Evolutionary conservation across 805 yeast species (phyloP).

Genomic region (Candida hungchunana): DNA sequence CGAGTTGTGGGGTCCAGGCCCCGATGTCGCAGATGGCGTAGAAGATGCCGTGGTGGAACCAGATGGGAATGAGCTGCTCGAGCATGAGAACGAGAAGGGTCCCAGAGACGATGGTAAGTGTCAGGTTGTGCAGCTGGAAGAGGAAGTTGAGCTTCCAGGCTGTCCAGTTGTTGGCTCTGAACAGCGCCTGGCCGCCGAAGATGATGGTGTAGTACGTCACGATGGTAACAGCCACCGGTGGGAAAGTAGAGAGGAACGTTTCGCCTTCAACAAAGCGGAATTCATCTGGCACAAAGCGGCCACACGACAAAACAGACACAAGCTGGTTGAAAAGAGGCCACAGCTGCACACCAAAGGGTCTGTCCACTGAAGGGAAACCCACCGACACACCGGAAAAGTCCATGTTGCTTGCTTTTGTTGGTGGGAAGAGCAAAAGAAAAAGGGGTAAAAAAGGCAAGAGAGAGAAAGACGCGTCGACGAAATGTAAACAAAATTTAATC

Average conservation of each 20-base stretch:
- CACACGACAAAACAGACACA: conserved; percentile 41
- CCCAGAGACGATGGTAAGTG: conserved; percentile 67
- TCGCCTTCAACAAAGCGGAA: conserved; percentile 64
- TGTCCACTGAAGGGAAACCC: conserved; percentile 52
- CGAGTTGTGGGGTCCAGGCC: conserved; percentile 82
- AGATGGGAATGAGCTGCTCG: conserved; percentile 84
- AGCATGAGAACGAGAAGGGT: conserved; percentile 61
- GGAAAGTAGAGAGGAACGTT: conserved; percentile 64
- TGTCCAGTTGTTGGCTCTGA: conserved; percentile 40
- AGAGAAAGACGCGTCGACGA: not conserved
- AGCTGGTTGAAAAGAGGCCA: conserved; percentile 59
- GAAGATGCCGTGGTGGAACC: conserved; percentile 69
- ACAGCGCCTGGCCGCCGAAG: conserved; percentile 76
- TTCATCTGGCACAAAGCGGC: conserved; percentile 57
- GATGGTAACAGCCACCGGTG: conserved; percentile 55
- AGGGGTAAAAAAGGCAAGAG: not conserved
- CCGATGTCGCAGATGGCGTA: conserved; percentile 75
- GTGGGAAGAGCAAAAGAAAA: not conserved
- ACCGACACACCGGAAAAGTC: not conserved
- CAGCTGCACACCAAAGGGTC: conserved; percentile 74
- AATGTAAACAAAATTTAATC: conserved; percentile 1
- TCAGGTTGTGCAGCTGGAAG: conserved; percentile 82
- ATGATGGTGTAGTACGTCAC: conserved; percentile 71
- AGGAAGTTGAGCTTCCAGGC: conserved; percentile 71
- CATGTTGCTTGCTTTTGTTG: not conserved